phyloP scores from a whole-genome alignment of 2,329 filamentous ascomycete species.

The Aureobasidium sp. region DNA sequence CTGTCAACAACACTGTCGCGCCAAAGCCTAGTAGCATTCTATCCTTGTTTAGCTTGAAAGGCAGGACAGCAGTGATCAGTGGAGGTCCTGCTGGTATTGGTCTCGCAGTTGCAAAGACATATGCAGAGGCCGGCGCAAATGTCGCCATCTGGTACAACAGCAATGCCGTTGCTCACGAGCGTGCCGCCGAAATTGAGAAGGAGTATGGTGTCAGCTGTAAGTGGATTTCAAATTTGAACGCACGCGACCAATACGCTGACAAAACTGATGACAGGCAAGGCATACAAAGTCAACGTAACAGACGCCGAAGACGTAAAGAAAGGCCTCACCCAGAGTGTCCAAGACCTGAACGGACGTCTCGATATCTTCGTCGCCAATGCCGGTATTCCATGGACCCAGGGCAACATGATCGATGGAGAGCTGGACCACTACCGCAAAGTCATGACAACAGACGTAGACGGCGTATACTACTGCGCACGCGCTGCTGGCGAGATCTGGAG shows the following conservation, averaged over 20 bases:
- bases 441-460: conserved; percentile 63
- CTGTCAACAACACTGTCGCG: conserved; percentile 28
- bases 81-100: conserved; percentile 30
- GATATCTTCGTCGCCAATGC: conserved; percentile 76
- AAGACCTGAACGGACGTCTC: conserved; percentile 65
- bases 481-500: conserved; percentile 62
- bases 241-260: background rate
- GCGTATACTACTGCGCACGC: conserved; percentile 68
- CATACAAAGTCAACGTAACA: conserved; percentile 43
- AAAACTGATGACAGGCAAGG: conserved; percentile 30
- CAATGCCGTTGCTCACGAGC: conserved; percentile 27
- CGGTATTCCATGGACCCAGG: conserved; percentile 65
- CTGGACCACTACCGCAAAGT: conserved; percentile 59
- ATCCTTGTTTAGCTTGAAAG: conserved; percentile 26
- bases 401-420: conserved; percentile 57
- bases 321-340: conserved; percentile 34
- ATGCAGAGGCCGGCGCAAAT: conserved; percentile 35
- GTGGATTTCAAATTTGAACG: background rate
- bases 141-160: conserved; percentile 39
- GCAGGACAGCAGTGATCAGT: conserved; percentile 30
- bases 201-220: conserved; percentile 28
- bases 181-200: conserved; percentile 26
- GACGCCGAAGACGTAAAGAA: conserved; percentile 34
- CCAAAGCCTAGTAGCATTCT: conserved; percentile 23
- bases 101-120: conserved; percentile 25